phyloP scores from a whole-genome alignment of 768 basidiomycete genomes.

The Kwoniella mangroviensis region DNA sequence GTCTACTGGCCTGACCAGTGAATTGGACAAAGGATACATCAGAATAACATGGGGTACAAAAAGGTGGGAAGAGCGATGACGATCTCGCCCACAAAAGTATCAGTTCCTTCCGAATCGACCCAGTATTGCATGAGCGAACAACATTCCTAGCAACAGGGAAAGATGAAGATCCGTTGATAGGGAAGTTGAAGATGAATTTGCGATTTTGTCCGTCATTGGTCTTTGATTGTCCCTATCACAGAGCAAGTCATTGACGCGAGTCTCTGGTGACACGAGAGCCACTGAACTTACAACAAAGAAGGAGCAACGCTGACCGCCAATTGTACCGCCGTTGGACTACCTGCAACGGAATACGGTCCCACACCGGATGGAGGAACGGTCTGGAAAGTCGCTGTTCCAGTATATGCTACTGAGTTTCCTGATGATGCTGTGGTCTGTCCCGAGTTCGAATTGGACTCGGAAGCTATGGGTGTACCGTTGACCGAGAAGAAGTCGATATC shows the following conservation, averaged over 20 bases:
- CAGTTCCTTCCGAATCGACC: neutral
- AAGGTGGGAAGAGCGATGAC: neutral
- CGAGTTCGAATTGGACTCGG: neutral
- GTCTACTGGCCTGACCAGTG: too few relatives aligned
- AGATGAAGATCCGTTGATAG: neutral
- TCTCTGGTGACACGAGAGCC: neutral
- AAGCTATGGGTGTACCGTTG: constrained; percentile 15
- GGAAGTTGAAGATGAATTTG: neutral
- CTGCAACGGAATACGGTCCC: neutral
- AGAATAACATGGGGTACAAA: neutral
- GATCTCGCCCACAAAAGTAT: neutral
- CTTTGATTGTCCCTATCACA: neutral
- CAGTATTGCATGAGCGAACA: neutral
- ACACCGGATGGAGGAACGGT: constrained; percentile 5
- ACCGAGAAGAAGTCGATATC: constrained; percentile 17
- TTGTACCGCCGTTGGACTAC: neutral
- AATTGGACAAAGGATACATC: too few relatives aligned
- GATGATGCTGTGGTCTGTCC: neutral
- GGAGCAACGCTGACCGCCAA: constrained; percentile 14
- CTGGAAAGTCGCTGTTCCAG: neutral
- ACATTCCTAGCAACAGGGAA: neutral
- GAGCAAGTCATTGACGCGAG: neutral
- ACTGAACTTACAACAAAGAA: constrained; percentile 13
- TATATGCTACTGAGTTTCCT: neutral
- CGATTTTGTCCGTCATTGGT: constrained; percentile 3